Conservation (phyloP, 345 rosid genomes). For the Ailanthus altissimus region DNA sequence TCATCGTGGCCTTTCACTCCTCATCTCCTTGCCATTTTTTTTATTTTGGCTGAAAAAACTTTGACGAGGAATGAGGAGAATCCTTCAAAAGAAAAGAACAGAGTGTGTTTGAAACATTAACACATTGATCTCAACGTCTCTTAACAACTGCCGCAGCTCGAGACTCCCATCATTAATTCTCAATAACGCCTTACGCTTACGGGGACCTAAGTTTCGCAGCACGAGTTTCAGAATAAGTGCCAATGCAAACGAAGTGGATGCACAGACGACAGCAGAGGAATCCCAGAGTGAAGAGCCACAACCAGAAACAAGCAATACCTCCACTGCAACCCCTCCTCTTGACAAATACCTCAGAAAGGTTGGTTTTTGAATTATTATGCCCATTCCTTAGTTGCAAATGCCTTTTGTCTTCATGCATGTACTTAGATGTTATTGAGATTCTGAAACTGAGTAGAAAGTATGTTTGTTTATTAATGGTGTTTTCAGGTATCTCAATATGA, state of each 20-base stretch:
- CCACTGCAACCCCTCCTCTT: conserved; percentile 31
- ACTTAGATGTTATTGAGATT: not conserved
- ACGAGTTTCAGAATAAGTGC: conserved; percentile 38
- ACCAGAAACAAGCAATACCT: conserved; percentile 19
- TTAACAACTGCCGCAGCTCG: conserved; percentile 33
- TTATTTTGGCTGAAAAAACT: not conserved
- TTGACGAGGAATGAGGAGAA: conserved; percentile 6
- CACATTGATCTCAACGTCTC: conserved; percentile 43
- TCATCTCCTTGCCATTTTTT: not conserved
- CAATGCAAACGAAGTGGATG: conserved; percentile 48
- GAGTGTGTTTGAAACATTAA: conserved; percentile 35
- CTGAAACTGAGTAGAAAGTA: not conserved
- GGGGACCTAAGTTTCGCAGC: conserved; percentile 20
- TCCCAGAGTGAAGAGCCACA: conserved; percentile 26
- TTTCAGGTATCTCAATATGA: not conserved
- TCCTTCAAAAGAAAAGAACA: not conserved
- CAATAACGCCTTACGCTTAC: conserved; percentile 11
- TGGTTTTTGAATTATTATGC: not conserved
- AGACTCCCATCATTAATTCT: conserved; percentile 21
- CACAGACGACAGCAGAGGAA: conserved; percentile 36
- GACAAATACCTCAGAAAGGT: conserved; percentile 88
- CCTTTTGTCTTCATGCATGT: not conserved
- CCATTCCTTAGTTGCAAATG: not conserved
- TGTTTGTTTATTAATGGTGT: not conserved
- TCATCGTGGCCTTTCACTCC: not conserved